Evolutionary conservation across 805 yeast species (phyloP).

Genomic region (Naumovozyma baii): DNA sequence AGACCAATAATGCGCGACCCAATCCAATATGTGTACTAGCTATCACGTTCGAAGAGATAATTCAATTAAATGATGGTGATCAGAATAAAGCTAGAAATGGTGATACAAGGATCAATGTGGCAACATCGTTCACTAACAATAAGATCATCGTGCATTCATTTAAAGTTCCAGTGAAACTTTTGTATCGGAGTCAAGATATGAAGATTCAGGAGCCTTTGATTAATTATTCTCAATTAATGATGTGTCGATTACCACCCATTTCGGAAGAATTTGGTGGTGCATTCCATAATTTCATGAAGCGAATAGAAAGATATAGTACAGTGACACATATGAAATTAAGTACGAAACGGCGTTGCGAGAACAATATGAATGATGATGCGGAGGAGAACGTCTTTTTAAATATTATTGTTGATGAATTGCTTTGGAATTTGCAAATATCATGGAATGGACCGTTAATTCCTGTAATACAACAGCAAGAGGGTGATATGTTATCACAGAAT

Average conservation of each 20-base stretch:
- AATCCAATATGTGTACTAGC: slow-evolving; percentile 23
- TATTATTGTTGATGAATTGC: slow-evolving; percentile 24
- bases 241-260: slow-evolving; percentile 36
- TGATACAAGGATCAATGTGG: not conserved
- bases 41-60: slow-evolving; percentile 25
- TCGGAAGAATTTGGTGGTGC: slow-evolving; percentile 31
- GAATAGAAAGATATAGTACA: slow-evolving; percentile 57
- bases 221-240: slow-evolving; percentile 43
- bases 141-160: slow-evolving; percentile 51
- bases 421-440: slow-evolving; percentile 27
- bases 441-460: slow-evolving; percentile 30
- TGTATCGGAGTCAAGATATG: slow-evolving; percentile 45
- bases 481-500: not conserved
- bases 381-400: slow-evolving; percentile 11
- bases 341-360: slow-evolving; percentile 24
- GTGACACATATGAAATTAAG: slow-evolving; percentile 42
- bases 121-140: slow-evolving; percentile 7
- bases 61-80: slow-evolving; percentile 10
- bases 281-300: slow-evolving; percentile 43
- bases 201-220: slow-evolving; percentile 55
- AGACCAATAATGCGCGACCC: slow-evolving; percentile 3
- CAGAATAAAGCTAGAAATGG: not conserved
- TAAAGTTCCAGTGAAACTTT: slow-evolving; percentile 58
- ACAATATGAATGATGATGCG: slow-evolving; percentile 3
- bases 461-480: slow-evolving; percentile 7